phyloP scores from a whole-genome alignment of 2,329 filamentous ascomycete genomes.

The Triangularia setosa region DNA sequence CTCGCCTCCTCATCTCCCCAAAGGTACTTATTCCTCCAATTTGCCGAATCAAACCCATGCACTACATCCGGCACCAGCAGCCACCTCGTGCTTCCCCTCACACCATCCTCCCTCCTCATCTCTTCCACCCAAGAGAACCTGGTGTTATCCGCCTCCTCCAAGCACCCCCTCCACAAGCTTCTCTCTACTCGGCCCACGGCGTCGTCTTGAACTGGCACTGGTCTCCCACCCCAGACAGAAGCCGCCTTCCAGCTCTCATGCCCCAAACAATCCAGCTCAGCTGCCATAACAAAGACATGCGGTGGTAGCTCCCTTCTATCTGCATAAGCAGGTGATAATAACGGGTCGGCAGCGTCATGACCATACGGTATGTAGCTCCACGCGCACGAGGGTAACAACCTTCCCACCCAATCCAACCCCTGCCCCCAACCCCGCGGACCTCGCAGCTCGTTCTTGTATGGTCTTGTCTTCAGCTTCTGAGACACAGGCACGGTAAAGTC shows the following conservation, averaged over 20 bases:
- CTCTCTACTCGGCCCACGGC: slow-evolving; percentile 13
- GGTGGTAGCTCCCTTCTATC: slow-evolving; percentile 35
- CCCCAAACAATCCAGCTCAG: slow-evolving; percentile 44
- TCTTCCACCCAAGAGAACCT: slow-evolving; percentile 26
- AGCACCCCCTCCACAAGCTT: slow-evolving; percentile 21
- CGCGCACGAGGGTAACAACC: slow-evolving; percentile 33
- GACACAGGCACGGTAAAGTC: slow-evolving; percentile 36
- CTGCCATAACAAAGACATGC: slow-evolving; percentile 40
- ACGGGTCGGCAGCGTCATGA: slow-evolving; percentile 35
- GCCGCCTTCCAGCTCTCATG: slow-evolving; percentile 40
- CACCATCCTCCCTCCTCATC: slow-evolving; percentile 24
- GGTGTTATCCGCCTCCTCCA: slow-evolving; percentile 32
- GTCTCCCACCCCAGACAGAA: slow-evolving; percentile 22
- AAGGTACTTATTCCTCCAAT: slow-evolving; percentile 26
- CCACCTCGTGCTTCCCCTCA: slow-evolving; percentile 29
- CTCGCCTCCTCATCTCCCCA: slow-evolving; percentile 31
- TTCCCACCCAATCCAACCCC: slow-evolving; percentile 28
- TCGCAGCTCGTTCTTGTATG: slow-evolving; percentile 34
- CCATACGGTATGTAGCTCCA: slow-evolving; percentile 41
- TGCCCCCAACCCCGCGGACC: slow-evolving; percentile 26
- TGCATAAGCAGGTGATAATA: slow-evolving; percentile 38
- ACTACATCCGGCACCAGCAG: slow-evolving; percentile 39
- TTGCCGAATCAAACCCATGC: slow-evolving; percentile 37
- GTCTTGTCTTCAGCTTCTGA: slow-evolving; percentile 32
- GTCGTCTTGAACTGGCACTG: slow-evolving; percentile 21